phyloP scores from a whole-genome alignment of 225 moss, liverwort and hornwort genomes.

The Marchantia paleacea region DNA sequence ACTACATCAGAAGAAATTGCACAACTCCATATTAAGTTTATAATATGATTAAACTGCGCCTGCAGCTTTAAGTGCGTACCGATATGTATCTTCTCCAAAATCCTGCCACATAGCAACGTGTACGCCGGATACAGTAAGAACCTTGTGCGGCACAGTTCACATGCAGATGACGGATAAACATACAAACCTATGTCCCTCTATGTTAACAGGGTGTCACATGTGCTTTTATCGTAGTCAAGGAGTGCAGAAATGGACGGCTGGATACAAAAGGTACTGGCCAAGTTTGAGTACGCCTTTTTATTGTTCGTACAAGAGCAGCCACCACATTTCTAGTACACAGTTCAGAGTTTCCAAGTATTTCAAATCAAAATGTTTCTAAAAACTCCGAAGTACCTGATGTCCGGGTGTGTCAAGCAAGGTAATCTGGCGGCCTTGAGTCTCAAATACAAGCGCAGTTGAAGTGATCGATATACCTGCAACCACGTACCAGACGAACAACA shows the following conservation, averaged over 20 bases:
- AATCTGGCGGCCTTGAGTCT: constrained; percentile 85
- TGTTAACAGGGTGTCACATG: background rate
- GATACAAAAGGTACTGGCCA: background rate
- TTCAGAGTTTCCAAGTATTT: background rate
- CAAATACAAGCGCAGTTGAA: constrained; percentile 87
- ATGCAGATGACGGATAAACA: background rate
- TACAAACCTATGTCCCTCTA: background rate
- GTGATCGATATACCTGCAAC: constrained; percentile 90
- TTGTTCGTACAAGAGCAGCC: background rate
- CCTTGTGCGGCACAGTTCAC: background rate
- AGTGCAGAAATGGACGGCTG: background rate
- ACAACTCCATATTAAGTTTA: background rate
- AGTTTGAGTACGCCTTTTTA: background rate
- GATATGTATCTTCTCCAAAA: constrained; percentile 94
- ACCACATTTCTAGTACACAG: background rate
- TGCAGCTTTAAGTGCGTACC: constrained; percentile 36
- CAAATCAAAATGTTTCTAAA: background rate
- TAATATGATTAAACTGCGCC: background rate
- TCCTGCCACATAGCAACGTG: constrained; percentile 37
- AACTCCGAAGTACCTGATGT: constrained; percentile 50
- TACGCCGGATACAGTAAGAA: background rate
- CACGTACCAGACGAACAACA: background rate
- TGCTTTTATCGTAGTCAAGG: too few relatives aligned
- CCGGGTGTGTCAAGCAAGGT: constrained; percentile 92
- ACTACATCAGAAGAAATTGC: background rate